These are phyloP conservation scores for Trichoderma citrinoviride DNA, from an alignment of 2,329 filamentous ascomycete species.

Conservation along the genomic window DNA sequence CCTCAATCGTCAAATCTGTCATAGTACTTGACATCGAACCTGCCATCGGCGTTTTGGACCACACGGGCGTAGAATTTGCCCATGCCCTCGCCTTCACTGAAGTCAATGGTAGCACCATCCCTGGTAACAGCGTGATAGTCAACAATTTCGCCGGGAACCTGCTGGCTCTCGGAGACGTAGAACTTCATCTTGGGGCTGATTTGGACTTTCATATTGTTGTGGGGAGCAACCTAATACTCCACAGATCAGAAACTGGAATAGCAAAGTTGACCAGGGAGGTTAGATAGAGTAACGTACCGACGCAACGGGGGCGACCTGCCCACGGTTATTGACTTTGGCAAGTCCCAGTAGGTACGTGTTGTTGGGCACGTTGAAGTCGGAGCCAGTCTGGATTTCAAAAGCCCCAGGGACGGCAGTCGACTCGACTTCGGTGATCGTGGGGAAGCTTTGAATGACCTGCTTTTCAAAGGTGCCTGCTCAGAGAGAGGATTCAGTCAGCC, in stretches of 20 bases:
- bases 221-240: slow-evolving; percentile 10
- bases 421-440: neutral
- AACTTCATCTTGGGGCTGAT: slow-evolving; percentile 17
- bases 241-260: neutral
- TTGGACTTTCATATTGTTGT: slow-evolving; percentile 8
- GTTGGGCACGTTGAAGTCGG: neutral
- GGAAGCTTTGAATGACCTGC: neutral
- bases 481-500: neutral
- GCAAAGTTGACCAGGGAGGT: neutral
- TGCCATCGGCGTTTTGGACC: neutral
- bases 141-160: slow-evolving; percentile 16
- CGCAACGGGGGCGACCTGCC: slow-evolving; percentile 17
- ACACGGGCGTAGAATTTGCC: slow-evolving; percentile 15
- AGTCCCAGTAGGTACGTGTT: slow-evolving; percentile 15
- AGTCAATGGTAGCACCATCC: slow-evolving; percentile 10
- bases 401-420: neutral
- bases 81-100: slow-evolving; percentile 3
- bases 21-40: slow-evolving; percentile 8
- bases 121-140: neutral
- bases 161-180: slow-evolving; percentile 9
- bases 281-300: neutral
- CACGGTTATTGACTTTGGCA: slow-evolving; percentile 16
- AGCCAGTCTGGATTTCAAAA: slow-evolving; percentile 11
- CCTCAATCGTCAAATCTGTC: neutral
- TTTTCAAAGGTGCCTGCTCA: slow-evolving; percentile 10